phyloP scores from a whole-genome alignment of 495 filamentous ascomycete species.

The Daldinia childiae region DNA sequence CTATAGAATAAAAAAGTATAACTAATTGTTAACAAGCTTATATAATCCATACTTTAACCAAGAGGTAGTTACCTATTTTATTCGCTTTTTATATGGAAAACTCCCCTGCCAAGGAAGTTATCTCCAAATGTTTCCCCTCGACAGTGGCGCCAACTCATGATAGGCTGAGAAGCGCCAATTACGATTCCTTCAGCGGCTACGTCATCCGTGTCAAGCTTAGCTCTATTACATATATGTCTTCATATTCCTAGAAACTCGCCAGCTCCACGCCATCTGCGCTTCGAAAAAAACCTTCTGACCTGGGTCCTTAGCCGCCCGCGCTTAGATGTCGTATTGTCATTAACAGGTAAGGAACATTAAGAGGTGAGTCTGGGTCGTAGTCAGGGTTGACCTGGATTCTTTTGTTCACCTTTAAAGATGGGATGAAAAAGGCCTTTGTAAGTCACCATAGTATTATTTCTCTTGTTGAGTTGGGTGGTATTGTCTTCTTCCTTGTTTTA shows the following conservation, averaged over 20 bases:
- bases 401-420: slow-evolving; percentile 15
- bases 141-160: slow-evolving; percentile 5
- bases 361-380: background rate
- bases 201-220: slow-evolving; percentile 28
- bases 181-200: slow-evolving; percentile 27
- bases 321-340: background rate
- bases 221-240: slow-evolving; percentile 19
- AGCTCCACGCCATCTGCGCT: slow-evolving; percentile 15
- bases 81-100: background rate
- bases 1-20: background rate
- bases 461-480: slow-evolving; percentile 6
- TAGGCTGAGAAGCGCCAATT: slow-evolving; percentile 22
- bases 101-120: background rate
- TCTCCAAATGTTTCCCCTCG: slow-evolving; percentile 28
- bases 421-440: slow-evolving; percentile 17
- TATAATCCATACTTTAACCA: too few relatives aligned
- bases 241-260: slow-evolving; percentile 16
- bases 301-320: slow-evolving; percentile 19
- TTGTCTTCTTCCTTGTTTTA: slow-evolving; percentile 19
- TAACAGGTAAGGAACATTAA: slow-evolving; percentile 1
- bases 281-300: too few relatives aligned
- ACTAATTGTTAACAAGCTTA: too few relatives aligned
- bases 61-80: too few relatives aligned
- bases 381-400: background rate
- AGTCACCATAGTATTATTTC: slow-evolving; percentile 26